These are phyloP conservation scores for Leccinum subgranulosum DNA, from an alignment of 768 basidiomycete species.

Conservation along the genomic window DNA sequence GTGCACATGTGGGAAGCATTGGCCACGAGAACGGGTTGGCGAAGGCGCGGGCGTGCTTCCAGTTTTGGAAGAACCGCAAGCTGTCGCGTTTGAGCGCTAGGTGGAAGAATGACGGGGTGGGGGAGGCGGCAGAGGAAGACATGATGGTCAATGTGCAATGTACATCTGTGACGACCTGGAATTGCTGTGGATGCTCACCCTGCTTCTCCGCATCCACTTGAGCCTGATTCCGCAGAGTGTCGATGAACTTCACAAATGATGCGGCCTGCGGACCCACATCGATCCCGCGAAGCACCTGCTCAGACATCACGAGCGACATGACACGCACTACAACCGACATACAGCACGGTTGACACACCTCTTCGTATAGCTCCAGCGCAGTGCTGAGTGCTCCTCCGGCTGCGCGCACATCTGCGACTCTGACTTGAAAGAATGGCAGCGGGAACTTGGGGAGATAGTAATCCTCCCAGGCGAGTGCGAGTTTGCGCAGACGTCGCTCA, in stretches of 20 bases:
- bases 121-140: background rate
- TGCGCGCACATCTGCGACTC: slow-evolving; percentile 32
- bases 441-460: slow-evolving; percentile 31
- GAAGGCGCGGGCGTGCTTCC: slow-evolving; percentile 32
- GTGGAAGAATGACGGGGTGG: background rate
- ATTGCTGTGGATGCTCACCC: slow-evolving; percentile 16
- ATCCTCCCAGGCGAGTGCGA: slow-evolving; percentile 31
- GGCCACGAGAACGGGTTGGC: slow-evolving; percentile 34
- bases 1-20: slow-evolving; percentile 25
- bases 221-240: slow-evolving; percentile 22
- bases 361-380: slow-evolving; percentile 28
- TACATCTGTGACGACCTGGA: background rate
- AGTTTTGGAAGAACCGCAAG: slow-evolving; percentile 30
- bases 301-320: background rate
- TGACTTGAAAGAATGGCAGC: slow-evolving; percentile 30
- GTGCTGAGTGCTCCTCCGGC: slow-evolving; percentile 30
- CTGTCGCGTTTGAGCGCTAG: slow-evolving; percentile 19
- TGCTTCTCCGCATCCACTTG: slow-evolving; percentile 25
- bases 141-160: background rate
- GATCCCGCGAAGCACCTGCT: slow-evolving; percentile 25
- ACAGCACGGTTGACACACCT: slow-evolving; percentile 16
- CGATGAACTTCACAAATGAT: slow-evolving; percentile 25
- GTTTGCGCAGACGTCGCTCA: slow-evolving; percentile 23
- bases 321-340: background rate
- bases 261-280: slow-evolving; percentile 10